phyloP scores from a whole-genome alignment of 1,284 basidiomycete species.

The Ustilago shanxiensis region DNA sequence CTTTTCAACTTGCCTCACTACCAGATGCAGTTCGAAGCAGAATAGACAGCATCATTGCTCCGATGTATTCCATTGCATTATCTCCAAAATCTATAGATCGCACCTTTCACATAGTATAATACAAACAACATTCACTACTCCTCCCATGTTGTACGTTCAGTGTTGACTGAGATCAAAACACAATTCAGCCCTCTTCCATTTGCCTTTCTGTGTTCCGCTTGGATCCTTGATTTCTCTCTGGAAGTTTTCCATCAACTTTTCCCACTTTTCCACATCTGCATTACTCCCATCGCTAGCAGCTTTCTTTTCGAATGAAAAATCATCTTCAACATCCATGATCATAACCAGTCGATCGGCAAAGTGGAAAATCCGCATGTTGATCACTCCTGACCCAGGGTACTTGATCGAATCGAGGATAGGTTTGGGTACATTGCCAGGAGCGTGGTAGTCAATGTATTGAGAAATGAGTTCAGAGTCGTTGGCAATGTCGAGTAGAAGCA shows the following conservation, averaged over 20 bases:
- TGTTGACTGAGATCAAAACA: slow-evolving; percentile 44
- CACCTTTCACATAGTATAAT: not conserved
- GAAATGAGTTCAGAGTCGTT: slow-evolving; percentile 23
- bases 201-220: slow-evolving; percentile 15
- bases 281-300: slow-evolving; percentile 29
- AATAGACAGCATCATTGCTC: not conserved
- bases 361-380: slow-evolving; percentile 48
- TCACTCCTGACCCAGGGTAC: slow-evolving; percentile 29
- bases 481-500: slow-evolving; percentile 31
- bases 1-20: too few relatives aligned
- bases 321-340: slow-evolving; percentile 47
- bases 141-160: not conserved
- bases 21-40: too few relatives aligned
- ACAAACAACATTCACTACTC: slow-evolving; percentile 2
- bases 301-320: slow-evolving; percentile 32
- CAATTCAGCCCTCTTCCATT: slow-evolving; percentile 34
- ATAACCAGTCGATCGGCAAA: slow-evolving; percentile 41
- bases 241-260: slow-evolving; percentile 34
- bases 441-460: slow-evolving; percentile 45
- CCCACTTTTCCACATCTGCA: slow-evolving; percentile 27
- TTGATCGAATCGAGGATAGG: slow-evolving; percentile 41
- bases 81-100: not conserved
- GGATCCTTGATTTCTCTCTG: slow-evolving; percentile 40
- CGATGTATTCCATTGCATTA: not conserved
- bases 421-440: slow-evolving; percentile 33